Conservation (phyloP, 2,329 filamentous ascomycete species). For the Kalaharituber pfeilii region DNA sequence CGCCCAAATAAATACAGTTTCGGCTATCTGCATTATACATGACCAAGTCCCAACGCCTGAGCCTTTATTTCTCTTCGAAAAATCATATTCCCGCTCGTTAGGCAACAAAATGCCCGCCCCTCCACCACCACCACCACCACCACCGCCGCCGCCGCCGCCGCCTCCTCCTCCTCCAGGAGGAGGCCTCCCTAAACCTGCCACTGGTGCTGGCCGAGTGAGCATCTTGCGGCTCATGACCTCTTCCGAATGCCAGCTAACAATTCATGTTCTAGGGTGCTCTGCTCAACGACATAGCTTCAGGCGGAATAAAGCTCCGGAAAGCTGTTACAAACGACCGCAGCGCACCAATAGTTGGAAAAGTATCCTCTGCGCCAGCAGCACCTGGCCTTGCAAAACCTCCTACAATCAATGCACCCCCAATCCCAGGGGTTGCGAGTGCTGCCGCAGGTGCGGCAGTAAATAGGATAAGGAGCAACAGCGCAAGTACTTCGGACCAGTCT, state of each 20-base stretch:
- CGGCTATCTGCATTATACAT: too few relatives aligned
- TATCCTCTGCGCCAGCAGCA: slow-evolving; percentile 21
- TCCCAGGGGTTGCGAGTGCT: not conserved
- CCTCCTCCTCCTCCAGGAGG: too few relatives aligned
- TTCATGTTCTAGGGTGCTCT: slow-evolving; percentile 78
- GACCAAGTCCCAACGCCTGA: too few relatives aligned
- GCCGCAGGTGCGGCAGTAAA: slow-evolving; percentile 45
- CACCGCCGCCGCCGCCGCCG: too few relatives aligned
- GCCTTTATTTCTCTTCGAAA: too few relatives aligned
- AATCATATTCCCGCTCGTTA: too few relatives aligned
- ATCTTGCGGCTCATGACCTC: not conserved
- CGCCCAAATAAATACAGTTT: too few relatives aligned
- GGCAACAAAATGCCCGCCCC: too few relatives aligned
- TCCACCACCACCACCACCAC: too few relatives aligned
- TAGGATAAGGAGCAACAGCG: slow-evolving; percentile 69
- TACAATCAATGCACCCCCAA: slow-evolving; percentile 32
- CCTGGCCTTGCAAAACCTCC: not conserved
- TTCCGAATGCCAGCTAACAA: slow-evolving; percentile 66
- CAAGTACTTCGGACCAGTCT: slow-evolving; percentile 26
- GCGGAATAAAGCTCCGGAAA: slow-evolving; percentile 66
- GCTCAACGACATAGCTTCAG: slow-evolving; percentile 61
- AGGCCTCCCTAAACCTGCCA: too few relatives aligned
- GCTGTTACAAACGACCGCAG: slow-evolving; percentile 84
- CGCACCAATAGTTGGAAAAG: slow-evolving; percentile 49
- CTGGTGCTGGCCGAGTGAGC: not conserved